Percentiles rank a stretch among this genome's conserved stretches.
These are phyloP conservation scores for Aspergillus japonicus DNA, from an alignment of 2,329 filamentous ascomycete species.

Conservation along the genomic window DNA sequence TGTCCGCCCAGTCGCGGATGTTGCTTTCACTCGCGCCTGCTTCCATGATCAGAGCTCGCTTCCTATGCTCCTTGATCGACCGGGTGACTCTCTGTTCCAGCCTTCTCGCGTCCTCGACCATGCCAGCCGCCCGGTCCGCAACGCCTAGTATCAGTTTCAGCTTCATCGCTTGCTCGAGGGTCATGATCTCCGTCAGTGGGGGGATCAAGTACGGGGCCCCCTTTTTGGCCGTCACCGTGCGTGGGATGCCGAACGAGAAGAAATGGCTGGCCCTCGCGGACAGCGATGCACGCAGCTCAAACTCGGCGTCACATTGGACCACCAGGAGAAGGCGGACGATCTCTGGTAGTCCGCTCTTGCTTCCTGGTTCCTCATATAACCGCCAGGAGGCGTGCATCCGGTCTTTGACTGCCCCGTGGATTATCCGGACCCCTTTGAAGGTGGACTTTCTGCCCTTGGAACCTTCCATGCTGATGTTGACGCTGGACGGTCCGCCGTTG, in stretches of 20 bases:
- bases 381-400: slow-evolving; percentile 8
- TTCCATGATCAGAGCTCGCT: slow-evolving; percentile 1
- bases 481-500: slow-evolving; percentile 3
- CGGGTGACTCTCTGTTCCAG: background rate
- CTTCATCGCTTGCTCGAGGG: background rate
- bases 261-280: slow-evolving; percentile 6
- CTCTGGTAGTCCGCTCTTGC: slow-evolving; percentile 8
- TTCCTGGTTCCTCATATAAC: slow-evolving; percentile 7
- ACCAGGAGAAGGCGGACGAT: slow-evolving; percentile 7
- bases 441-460: slow-evolving; percentile 4
- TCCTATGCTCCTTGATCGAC: slow-evolving; percentile 1
- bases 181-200: background rate
- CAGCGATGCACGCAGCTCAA: background rate
- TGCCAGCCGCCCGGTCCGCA: slow-evolving; percentile 4
- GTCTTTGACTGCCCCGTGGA: slow-evolving; percentile 5
- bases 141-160: slow-evolving; percentile 4
- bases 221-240: background rate
- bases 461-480: slow-evolving; percentile 10
- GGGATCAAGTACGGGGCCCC: slow-evolving; percentile 1
- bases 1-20: slow-evolving; percentile 4
- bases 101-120: background rate
- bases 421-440: slow-evolving; percentile 6
- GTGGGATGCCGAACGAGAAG: slow-evolving; percentile 6
- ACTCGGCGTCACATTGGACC: slow-evolving; percentile 1
- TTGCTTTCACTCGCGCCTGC: background rate